These are phyloP conservation scores for Kernera saxatilis DNA, from an alignment of 345 rosid species.

Conservation along the genomic window DNA sequence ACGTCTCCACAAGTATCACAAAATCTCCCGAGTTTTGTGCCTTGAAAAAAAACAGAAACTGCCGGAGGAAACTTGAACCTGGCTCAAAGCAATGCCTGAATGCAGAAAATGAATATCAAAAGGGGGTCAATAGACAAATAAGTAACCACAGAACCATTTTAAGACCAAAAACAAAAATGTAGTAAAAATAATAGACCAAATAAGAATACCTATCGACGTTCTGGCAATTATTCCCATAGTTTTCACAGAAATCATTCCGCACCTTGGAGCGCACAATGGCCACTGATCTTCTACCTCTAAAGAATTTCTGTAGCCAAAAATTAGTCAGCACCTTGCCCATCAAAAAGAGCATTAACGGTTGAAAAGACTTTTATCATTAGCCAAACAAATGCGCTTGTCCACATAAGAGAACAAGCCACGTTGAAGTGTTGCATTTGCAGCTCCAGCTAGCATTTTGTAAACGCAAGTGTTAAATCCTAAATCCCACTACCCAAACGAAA, in stretches of 20 bases:
- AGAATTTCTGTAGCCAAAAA: slow-evolving; percentile 76
- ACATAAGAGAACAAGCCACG: neutral
- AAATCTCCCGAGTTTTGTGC: slow-evolving; percentile 54
- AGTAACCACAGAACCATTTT: neutral
- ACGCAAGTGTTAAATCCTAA: neutral
- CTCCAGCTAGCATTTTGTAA: slow-evolving; percentile 9
- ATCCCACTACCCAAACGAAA: slow-evolving; percentile 8
- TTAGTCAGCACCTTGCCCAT: slow-evolving; percentile 33
- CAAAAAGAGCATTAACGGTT: neutral
- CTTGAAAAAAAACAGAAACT: slow-evolving; percentile 69
- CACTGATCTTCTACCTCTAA: slow-evolving; percentile 79
- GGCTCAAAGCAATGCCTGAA: slow-evolving; percentile 87
- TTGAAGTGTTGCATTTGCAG: neutral
- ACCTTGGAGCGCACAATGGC: slow-evolving; percentile 57
- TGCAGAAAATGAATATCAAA: neutral
- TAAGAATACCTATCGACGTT: slow-evolving; percentile 65
- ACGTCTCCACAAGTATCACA: slow-evolving; percentile 57
- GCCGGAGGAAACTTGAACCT: slow-evolving; percentile 70
- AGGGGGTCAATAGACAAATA: neutral
- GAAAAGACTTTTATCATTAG: neutral
- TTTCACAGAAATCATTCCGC: slow-evolving; percentile 56
- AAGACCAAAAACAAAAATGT: neutral
- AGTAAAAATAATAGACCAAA: neutral
- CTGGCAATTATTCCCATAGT: slow-evolving; percentile 59
- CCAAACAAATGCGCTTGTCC: neutral